A percentile compares a stretch with the other conserved stretches of the same genome.
Conservation (phyloP, 768 basidiomycete species). For the Boletus barrowsii region DNA sequence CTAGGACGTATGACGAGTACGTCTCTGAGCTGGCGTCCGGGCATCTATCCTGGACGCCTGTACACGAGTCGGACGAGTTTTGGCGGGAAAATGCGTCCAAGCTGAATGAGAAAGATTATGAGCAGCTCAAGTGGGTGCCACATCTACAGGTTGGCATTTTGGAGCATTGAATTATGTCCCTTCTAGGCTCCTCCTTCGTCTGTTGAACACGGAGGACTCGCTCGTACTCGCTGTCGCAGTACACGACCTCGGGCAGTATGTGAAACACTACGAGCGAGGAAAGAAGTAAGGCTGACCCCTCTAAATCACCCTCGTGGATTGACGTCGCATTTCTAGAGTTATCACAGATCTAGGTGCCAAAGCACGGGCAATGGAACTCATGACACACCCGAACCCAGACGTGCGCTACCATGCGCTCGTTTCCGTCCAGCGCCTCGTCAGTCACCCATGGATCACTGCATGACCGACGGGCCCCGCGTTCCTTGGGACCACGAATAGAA, state of each 20-base stretch:
- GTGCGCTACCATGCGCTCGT: conserved; percentile 91
- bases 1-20: conserved; percentile 95
- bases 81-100: conserved; percentile 94
- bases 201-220: conserved; percentile 68
- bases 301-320: background rate
- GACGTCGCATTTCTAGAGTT: conserved; percentile 41
- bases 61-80: conserved; percentile 95
- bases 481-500: background rate
- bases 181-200: conserved; percentile 65
- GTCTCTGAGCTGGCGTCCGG: conserved; percentile 86
- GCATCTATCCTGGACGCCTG: conserved; percentile 92
- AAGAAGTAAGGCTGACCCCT: conserved; percentile 65
- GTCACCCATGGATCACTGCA: conserved; percentile 75
- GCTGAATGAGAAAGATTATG: conserved; percentile 80
- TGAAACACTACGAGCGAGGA: conserved; percentile 86
- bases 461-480: conserved; percentile 5
- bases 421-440: conserved; percentile 87
- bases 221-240: conserved; percentile 86
- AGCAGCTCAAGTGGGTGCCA: conserved; percentile 71
- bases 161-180: background rate
- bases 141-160: background rate
- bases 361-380: conserved; percentile 83
- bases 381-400: conserved; percentile 84
- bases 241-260: conserved; percentile 92
- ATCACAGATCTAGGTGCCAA: conserved; percentile 87